Conservation (phyloP, 148 eudicot species). For the Vaccinium macrocarpon region DNA sequence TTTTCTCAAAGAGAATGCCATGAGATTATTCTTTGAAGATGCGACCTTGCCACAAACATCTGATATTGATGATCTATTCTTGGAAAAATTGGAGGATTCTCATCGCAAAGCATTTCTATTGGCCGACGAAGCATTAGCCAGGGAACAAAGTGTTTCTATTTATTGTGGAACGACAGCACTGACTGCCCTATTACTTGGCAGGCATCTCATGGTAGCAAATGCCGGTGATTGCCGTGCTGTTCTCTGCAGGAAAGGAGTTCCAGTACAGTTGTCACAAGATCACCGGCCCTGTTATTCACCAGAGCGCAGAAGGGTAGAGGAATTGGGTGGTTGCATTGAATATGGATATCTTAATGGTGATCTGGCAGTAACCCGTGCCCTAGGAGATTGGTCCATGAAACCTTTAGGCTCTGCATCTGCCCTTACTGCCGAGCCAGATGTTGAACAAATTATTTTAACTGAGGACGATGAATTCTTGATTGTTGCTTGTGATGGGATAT, state of each 20-base stretch:
- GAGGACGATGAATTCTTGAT: slow-evolving; percentile 65
- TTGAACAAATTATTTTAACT: slow-evolving; percentile 30
- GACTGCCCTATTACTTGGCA: slow-evolving; percentile 52
- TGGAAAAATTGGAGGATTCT: slow-evolving; percentile 33
- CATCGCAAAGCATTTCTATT: slow-evolving; percentile 37
- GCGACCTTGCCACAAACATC: slow-evolving; percentile 44
- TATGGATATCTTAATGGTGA: slow-evolving; percentile 52
- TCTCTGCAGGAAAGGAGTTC: slow-evolving; percentile 49
- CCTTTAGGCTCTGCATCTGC: slow-evolving; percentile 32
- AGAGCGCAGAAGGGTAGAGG: slow-evolving; percentile 43
- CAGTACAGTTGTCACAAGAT: slow-evolving; percentile 50
- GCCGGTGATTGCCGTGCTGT: slow-evolving; percentile 79
- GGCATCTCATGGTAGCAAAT: slow-evolving; percentile 52
- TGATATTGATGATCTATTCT: slow-evolving; percentile 29
- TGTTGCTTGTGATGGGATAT: slow-evolving; percentile 60
- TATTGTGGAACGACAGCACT: slow-evolving; percentile 65
- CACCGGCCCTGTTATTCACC: slow-evolving; percentile 39
- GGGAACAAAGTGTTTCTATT: slow-evolving; percentile 28
- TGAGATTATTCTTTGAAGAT: slow-evolving; percentile 49
- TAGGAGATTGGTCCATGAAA: background rate
- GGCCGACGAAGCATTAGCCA: slow-evolving; percentile 53
- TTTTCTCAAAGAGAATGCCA: slow-evolving; percentile 38
- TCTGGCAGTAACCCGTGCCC: slow-evolving; percentile 52
- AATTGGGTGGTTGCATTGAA: slow-evolving; percentile 43
- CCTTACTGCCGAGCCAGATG: slow-evolving; percentile 50